Percentiles rank a stretch among this genome's conserved stretches.
Evolutionary conservation across 2,329 filamentous ascomycete species (phyloP).

Genomic region (Sclerotinia nivalis): DNA sequence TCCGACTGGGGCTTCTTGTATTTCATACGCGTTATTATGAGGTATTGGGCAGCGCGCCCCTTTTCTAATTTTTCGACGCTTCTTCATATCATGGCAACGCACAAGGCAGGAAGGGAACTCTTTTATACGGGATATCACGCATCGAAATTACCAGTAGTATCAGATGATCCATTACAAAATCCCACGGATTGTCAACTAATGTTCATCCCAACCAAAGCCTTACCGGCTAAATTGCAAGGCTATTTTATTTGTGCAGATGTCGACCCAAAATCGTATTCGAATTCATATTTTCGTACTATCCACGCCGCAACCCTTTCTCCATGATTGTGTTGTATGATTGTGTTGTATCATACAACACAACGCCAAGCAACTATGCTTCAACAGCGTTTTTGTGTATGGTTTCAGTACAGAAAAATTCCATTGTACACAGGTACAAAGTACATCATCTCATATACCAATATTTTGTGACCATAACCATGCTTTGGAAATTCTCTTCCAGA

Average conservation of each 20-base stretch:
- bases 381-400: slow-evolving; percentile 8
- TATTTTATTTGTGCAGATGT: slow-evolving; percentile 8
- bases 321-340: not conserved
- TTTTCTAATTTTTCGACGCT: not conserved
- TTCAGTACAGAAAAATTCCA: not conserved
- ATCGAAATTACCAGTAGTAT: not conserved
- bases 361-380: not conserved
- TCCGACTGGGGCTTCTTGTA: slow-evolving; percentile 8
- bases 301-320: not conserved
- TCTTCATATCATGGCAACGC: not conserved
- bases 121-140: not conserved
- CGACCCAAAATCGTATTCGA: not conserved
- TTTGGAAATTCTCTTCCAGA: slow-evolving; percentile 3
- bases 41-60: not conserved
- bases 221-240: slow-evolving; percentile 1
- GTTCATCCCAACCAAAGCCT: not conserved
- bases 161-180: not conserved
- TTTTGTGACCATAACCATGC: not conserved
- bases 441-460: not conserved
- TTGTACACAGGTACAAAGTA: slow-evolving; percentile 2
- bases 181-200: not conserved
- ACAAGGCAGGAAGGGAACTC: not conserved
- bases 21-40: slow-evolving; percentile 7
- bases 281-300: not conserved
- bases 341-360: not conserved